Evolutionary conservation across 208 protist species (phyloP), one percentile per base, ranked within the genome.

Genomic region (Acanthamoeba lenticulata): DNA sequence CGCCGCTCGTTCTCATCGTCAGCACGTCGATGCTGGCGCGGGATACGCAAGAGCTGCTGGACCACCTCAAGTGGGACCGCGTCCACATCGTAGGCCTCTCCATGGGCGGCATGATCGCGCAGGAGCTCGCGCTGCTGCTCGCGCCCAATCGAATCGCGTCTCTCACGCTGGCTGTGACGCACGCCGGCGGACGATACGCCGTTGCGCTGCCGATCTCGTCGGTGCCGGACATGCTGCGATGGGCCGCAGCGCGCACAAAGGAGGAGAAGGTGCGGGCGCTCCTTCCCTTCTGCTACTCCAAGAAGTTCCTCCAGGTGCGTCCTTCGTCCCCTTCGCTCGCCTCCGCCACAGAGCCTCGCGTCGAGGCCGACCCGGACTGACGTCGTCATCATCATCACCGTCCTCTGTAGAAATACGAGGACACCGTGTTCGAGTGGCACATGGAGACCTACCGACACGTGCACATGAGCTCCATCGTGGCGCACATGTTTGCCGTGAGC

Each of bases 31-130:
- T 85, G 74, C 38, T 85, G 17, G 74, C 74, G 3, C 34, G 44
- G 9, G 74, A 85, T 52, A 55, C 44, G 9, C 44, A 85, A 19
- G 74, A 85, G 42, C 42, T 85, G 17, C 9, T 85, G 40, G n/a
- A 85, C 27, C 74, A 85, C 32, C 27, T 85, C 15, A 85, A 85
- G 42, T 85, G 74, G 74, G n/a, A 85, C 44, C 11, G 27, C 17
- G 21, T 55, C 2, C 74, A 85, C 44, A 55, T 85, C 74, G 44
- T 85, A 19, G 74, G 74, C 15, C 74, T 85, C 27, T 85, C 74
- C 44, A 85, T 85, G 74, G 74, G 74, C 32, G 74, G 74, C 4
- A 85, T 85, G 74, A 85, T 85, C 38, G 74, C 74, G 49, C 74
- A 85, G 44, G 74, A 85, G 74, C 74, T 85, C 27, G 9, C 44